phyloP scores from a whole-genome alignment of 192 early-diverging fungal species.

The Glomus cerebriforme region DNA sequence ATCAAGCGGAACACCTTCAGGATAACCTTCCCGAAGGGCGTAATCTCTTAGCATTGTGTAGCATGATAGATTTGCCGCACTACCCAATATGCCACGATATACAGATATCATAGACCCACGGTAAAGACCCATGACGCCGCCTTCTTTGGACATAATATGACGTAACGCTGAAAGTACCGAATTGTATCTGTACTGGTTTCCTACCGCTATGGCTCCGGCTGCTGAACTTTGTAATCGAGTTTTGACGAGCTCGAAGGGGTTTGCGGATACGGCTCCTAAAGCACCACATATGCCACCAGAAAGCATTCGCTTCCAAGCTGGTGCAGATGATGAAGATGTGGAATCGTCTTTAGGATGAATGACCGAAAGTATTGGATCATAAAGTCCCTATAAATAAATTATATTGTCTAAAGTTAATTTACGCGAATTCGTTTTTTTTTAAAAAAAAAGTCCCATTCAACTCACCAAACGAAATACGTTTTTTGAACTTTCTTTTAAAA shows the following conservation, averaged over 20 bases:
- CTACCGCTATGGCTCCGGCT: constrained; percentile 58
- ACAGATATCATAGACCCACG: constrained; percentile 69
- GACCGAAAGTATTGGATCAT: constrained; percentile 67
- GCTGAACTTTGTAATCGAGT: constrained; percentile 67
- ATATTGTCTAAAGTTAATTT: neutral
- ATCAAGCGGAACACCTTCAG: constrained; percentile 64
- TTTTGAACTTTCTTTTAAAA: constrained; percentile 70
- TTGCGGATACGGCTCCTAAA: constrained; percentile 73
- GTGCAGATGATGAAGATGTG: constrained; percentile 50
- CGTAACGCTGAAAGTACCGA: constrained; percentile 58
- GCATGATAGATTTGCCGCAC: constrained; percentile 66
- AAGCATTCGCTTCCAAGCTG: constrained; percentile 77
- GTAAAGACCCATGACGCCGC: constrained; percentile 60
- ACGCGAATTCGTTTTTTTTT: neutral
- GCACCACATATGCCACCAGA: constrained; percentile 72
- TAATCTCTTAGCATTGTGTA: constrained; percentile 72
- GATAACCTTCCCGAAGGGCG: constrained; percentile 59
- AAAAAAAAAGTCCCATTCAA: neutral
- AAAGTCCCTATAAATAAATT: constrained; percentile 47
- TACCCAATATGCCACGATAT: constrained; percentile 64
- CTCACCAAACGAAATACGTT: constrained; percentile 72
- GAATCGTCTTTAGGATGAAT: constrained; percentile 53
- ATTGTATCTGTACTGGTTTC: constrained; percentile 67
- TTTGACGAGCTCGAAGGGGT: constrained; percentile 78
- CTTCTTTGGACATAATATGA: constrained; percentile 55